phyloP scores from a whole-genome alignment of 1,284 basidiomycete genomes.

The Laetiporus sulphureus region DNA sequence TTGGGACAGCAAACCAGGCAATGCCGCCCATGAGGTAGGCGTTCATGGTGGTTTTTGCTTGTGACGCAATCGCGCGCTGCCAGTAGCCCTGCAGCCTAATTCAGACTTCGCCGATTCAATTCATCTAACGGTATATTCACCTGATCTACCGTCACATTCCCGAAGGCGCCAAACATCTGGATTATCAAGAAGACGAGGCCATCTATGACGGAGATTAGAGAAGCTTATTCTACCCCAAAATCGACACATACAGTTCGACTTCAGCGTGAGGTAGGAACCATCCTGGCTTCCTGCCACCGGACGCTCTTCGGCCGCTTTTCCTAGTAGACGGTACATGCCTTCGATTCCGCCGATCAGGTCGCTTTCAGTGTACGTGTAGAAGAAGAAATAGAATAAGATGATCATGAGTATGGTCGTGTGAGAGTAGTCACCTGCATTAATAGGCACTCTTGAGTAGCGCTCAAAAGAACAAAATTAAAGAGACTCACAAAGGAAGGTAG shows the following conservation, averaged over 20 bases:
- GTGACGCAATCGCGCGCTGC: constrained; percentile 24
- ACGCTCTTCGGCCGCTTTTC: constrained; percentile 17
- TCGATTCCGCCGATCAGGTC: constrained; percentile 24
- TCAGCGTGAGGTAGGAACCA: constrained; percentile 34
- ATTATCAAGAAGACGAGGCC: constrained; percentile 6
- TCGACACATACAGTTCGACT: constrained; percentile 18
- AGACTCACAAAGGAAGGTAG: constrained; percentile 8
- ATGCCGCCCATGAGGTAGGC: constrained; percentile 31
- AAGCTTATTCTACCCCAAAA: constrained; percentile 6
- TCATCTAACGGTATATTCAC: constrained; percentile 3
- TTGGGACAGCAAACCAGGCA: constrained; percentile 34
- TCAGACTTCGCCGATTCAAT: constrained; percentile 1
- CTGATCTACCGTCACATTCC: constrained; percentile 8
- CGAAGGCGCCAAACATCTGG: constrained; percentile 7
- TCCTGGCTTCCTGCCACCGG: constrained; percentile 31
- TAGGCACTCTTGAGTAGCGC: no score
- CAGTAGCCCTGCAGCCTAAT: constrained; percentile 3
- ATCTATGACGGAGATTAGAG: constrained; percentile 4
- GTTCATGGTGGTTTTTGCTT: constrained; percentile 23
- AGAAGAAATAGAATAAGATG: constrained; percentile 21
- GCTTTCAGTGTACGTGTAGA: constrained; percentile 24
- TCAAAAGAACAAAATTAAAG: no score
- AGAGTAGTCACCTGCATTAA: constrained; percentile 20
- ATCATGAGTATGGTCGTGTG: constrained; percentile 29
- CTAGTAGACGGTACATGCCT: constrained; percentile 27